These are phyloP conservation scores for Pseudohalonectria lignicola DNA, from an alignment of 2,329 filamentous ascomycete genomes.

Conservation along the genomic window DNA sequence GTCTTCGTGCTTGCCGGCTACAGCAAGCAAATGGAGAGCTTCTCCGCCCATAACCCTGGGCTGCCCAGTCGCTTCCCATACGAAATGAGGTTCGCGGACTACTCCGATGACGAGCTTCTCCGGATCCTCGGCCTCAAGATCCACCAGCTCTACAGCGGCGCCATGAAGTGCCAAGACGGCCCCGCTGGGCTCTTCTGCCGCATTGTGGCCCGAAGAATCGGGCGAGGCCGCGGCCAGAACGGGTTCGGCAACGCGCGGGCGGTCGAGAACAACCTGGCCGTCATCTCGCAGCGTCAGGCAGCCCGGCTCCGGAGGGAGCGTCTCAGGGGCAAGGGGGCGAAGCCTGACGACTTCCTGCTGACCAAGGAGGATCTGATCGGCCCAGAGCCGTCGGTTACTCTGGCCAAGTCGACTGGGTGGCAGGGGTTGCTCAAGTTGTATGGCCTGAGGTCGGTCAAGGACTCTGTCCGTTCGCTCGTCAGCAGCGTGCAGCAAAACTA, in stretches of 20 bases:
- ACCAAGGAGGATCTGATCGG: slow-evolving; percentile 62
- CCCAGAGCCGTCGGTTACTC: slow-evolving; percentile 45
- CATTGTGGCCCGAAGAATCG: slow-evolving; percentile 51
- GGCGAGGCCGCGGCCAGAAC: slow-evolving; percentile 47
- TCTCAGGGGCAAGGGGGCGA: slow-evolving; percentile 13
- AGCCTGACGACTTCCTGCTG: slow-evolving; percentile 46
- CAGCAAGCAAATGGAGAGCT: slow-evolving; percentile 62
- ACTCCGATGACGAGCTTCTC: slow-evolving; percentile 52
- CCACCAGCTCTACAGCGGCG: slow-evolving; percentile 35
- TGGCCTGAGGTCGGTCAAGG: slow-evolving; percentile 52
- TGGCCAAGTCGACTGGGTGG: slow-evolving; percentile 45
- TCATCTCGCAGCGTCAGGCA: slow-evolving; percentile 47
- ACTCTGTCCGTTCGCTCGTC: slow-evolving; percentile 45
- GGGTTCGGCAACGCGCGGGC: slow-evolving; percentile 67
- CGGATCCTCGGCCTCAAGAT: slow-evolving; percentile 47
- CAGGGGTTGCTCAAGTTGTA: slow-evolving; percentile 42
- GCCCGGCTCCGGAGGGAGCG: slow-evolving; percentile 39
- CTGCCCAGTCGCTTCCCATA: slow-evolving; percentile 59
- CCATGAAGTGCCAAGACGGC: slow-evolving; percentile 51
- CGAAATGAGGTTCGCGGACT: slow-evolving; percentile 58
- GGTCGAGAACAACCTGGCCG: slow-evolving; percentile 48
- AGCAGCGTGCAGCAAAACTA: slow-evolving; percentile 55
- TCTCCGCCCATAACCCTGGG: slow-evolving; percentile 65
- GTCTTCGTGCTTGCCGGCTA: slow-evolving; percentile 68
- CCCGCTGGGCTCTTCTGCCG: slow-evolving; percentile 49